Percentiles rank a stretch among this genome's conserved stretches.
Evolutionary conservation across 306 rosid genomes (phyloP).

Genomic region (Chamaecrista fasciculata): DNA sequence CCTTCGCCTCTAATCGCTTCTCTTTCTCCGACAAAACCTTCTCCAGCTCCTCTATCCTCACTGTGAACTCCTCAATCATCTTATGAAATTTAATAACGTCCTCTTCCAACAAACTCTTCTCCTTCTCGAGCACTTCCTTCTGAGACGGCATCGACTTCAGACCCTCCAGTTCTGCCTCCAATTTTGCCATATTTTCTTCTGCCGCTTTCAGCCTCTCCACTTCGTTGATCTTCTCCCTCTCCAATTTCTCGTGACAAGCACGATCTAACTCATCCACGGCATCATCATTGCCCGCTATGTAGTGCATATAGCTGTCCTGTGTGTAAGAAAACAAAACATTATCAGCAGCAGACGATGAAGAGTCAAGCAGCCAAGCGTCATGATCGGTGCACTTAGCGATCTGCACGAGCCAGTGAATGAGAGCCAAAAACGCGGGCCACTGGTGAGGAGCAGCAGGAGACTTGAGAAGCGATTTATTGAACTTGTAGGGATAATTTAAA

Average conservation of each 20-base stretch:
- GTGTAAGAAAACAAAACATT: slow-evolving; percentile 48
- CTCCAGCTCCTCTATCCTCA: slow-evolving; percentile 42
- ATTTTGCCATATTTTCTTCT: slow-evolving; percentile 10
- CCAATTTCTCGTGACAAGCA: slow-evolving; percentile 41
- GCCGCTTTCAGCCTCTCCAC: slow-evolving; percentile 32
- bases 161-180: slow-evolving; percentile 43
- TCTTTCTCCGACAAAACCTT: slow-evolving; percentile 56
- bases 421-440: slow-evolving; percentile 77
- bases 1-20: slow-evolving; percentile 60
- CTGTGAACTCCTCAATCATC: slow-evolving; percentile 47
- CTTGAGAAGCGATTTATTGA: slow-evolving; percentile 67
- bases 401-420: slow-evolving; percentile 91
- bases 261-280: slow-evolving; percentile 51
- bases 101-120: slow-evolving; percentile 53
- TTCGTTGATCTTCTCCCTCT: slow-evolving; percentile 40
- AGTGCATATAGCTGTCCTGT: slow-evolving; percentile 47
- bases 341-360: slow-evolving; percentile 21
- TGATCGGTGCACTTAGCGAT: slow-evolving; percentile 43
- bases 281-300: slow-evolving; percentile 62
- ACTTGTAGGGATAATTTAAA: slow-evolving; percentile 62
- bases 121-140: slow-evolving; percentile 65
- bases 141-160: slow-evolving; percentile 47
- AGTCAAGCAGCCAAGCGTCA: slow-evolving; percentile 21
- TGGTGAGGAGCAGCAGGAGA: slow-evolving; percentile 86
- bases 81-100: slow-evolving; percentile 72